Conservation (phyloP, 2,329 filamentous ascomycete genomes). For the Epichloe amarillans region DNA sequence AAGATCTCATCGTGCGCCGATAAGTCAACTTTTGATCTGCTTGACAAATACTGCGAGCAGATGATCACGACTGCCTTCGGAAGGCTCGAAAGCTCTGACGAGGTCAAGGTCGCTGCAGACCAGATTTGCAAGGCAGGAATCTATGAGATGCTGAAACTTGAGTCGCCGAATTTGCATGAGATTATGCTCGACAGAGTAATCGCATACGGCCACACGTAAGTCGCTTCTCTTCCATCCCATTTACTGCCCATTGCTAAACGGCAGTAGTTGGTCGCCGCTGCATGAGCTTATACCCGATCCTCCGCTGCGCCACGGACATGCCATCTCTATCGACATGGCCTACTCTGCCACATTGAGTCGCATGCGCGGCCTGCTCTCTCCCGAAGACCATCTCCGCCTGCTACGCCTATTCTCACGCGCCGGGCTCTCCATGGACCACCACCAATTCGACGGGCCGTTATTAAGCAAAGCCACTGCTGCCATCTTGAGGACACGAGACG, state of each 20-base stretch:
- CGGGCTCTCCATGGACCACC: constrained; percentile 59
- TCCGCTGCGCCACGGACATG: constrained; percentile 58
- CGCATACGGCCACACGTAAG: constrained; percentile 57
- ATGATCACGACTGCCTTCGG: constrained; percentile 54
- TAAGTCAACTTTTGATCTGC: constrained; percentile 48
- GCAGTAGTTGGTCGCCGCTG: constrained; percentile 50
- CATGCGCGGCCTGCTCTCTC: constrained; percentile 45
- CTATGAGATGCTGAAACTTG: constrained; percentile 59
- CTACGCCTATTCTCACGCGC: constrained; percentile 57
- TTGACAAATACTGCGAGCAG: constrained; percentile 57
- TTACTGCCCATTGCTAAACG: neutral
- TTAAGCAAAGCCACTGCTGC: constrained; percentile 53
- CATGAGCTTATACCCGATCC: constrained; percentile 57
- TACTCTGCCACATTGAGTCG: constrained; percentile 58
- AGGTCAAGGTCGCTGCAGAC: constrained; percentile 33
- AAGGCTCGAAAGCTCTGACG: constrained; percentile 37
- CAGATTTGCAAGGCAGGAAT: constrained; percentile 57
- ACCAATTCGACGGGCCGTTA: constrained; percentile 51
- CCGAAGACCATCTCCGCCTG: constrained; percentile 47
- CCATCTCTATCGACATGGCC: constrained; percentile 65
- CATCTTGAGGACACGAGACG: constrained; percentile 59
- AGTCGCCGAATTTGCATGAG: constrained; percentile 62
- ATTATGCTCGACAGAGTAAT: constrained; percentile 60
- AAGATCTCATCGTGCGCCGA: constrained; percentile 64
- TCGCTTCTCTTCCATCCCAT: too few relatives aligned